Percentiles rank a stretch among this genome's conserved stretches.
These are phyloP conservation scores for Sechiopsis laciniata DNA, from an alignment of 306 rosid genomes.

Conservation along the genomic window DNA sequence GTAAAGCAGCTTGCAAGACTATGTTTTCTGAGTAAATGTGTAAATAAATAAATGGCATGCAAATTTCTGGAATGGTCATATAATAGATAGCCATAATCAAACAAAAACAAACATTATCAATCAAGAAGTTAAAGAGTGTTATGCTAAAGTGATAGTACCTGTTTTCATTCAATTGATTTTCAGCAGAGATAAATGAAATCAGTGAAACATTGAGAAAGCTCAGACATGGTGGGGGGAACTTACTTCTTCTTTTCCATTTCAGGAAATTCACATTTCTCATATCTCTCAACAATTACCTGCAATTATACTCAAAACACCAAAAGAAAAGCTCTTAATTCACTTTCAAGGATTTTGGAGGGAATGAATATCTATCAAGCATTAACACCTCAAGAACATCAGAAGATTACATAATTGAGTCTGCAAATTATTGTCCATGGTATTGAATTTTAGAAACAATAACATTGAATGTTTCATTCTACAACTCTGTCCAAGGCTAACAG, in stretches of 20 bases:
- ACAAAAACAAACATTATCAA: conserved; percentile 5
- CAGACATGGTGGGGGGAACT: conserved; percentile 8
- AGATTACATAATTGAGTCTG: not conserved
- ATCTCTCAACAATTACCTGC: conserved; percentile 58
- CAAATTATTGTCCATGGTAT: not conserved
- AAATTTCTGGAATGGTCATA: not conserved
- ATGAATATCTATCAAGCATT: not conserved
- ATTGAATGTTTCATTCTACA: not conserved
- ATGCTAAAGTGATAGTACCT: not conserved
- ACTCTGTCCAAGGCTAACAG: not conserved
- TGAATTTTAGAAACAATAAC: not conserved
- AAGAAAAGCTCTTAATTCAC: not conserved
- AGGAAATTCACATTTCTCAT: conserved; percentile 64
- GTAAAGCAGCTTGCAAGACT: too few species aligned
- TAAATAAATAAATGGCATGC: not conserved
- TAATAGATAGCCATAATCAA: not conserved
- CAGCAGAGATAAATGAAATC: not conserved
- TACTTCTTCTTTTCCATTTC: conserved; percentile 86
- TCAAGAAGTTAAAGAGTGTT: conserved; percentile 1
- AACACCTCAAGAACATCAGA: not conserved
- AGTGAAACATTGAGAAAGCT: conserved; percentile 10
- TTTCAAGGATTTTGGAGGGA: not conserved
- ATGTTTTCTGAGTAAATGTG: too few species aligned
- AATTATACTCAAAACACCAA: not conserved
- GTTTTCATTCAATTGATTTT: conserved; percentile 5